phyloP scores from a whole-genome alignment of 495 filamentous ascomycete species.

The Aspergillus funiculosus region DNA sequence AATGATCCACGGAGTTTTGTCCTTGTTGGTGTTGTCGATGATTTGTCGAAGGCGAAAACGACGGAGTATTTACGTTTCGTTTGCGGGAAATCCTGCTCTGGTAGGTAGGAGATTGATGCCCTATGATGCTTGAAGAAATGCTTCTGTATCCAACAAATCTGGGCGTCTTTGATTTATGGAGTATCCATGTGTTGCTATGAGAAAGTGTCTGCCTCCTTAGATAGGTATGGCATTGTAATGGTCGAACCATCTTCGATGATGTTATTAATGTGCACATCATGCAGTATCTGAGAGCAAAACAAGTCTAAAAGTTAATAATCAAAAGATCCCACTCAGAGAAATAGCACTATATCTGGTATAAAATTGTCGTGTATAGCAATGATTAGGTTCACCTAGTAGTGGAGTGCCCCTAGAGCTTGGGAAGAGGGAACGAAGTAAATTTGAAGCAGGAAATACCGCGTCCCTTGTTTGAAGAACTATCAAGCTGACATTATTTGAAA shows the following conservation, averaged over 20 bases:
- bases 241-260: not conserved
- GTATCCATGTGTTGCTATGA: not conserved
- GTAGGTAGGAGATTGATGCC: not conserved
- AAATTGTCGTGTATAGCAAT: too few species aligned
- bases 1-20: conserved; percentile 33
- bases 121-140: not conserved
- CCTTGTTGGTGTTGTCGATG: not conserved
- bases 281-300: not conserved
- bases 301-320: too few species aligned
- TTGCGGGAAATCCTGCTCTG: not conserved
- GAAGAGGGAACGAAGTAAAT: too few species aligned
- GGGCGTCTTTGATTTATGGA: not conserved
- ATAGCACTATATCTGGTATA: too few species aligned
- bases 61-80: not conserved
- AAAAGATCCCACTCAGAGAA: too few species aligned
- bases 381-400: too few species aligned
- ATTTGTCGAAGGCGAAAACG: not conserved
- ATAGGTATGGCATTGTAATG: not conserved
- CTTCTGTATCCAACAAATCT: not conserved
- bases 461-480: too few species aligned
- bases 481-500: too few species aligned
- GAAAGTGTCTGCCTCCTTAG: not conserved
- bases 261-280: conserved; percentile 1
- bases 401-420: too few species aligned
- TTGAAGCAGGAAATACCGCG: too few species aligned